These are phyloP conservation scores for Handroanthus guayacan DNA, from an alignment of 257 asterid species.

Conservation along the genomic window DNA sequence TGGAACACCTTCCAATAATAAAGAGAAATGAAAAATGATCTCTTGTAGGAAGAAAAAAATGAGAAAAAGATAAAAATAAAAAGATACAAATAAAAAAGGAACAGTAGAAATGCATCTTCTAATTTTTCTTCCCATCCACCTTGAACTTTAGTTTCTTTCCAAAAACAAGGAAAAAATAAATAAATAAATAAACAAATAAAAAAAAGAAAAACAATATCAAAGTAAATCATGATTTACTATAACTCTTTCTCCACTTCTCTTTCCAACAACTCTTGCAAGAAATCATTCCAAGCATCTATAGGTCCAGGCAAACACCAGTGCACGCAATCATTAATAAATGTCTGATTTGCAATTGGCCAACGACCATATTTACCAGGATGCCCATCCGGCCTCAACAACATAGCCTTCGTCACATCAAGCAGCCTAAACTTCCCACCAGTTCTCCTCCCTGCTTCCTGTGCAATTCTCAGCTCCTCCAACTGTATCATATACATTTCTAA, in stretches of 20 bases:
- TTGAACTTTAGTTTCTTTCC: too few species aligned
- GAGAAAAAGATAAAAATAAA: too few species aligned
- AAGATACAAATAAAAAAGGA: too few species aligned
- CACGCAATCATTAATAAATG: constrained; percentile 52
- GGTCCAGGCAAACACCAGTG: constrained; percentile 72
- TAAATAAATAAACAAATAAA: too few species aligned
- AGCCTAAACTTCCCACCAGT: constrained; percentile 49
- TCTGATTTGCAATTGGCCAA: constrained; percentile 38
- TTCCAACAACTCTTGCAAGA: constrained; percentile 51
- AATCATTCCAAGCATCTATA: constrained; percentile 59
- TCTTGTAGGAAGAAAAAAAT: too few species aligned
- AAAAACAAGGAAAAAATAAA: background rate
- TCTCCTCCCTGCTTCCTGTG: constrained; percentile 53
- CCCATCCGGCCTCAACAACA: constrained; percentile 63
- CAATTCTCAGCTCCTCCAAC: constrained; percentile 61
- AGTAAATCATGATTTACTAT: background rate
- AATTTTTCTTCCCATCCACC: too few species aligned
- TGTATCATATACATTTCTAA: constrained; percentile 62
- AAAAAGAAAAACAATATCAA: background rate
- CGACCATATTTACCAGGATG: constrained; percentile 62
- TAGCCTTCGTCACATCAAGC: constrained; percentile 50
- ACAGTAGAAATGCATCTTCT: too few species aligned
- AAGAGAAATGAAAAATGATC: too few species aligned
- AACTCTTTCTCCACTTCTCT: constrained; percentile 33
- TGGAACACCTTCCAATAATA: too few species aligned